phyloP scores from a whole-genome alignment of 2,329 filamentous ascomycete genomes.

The Penicillium aurantiogriseum region DNA sequence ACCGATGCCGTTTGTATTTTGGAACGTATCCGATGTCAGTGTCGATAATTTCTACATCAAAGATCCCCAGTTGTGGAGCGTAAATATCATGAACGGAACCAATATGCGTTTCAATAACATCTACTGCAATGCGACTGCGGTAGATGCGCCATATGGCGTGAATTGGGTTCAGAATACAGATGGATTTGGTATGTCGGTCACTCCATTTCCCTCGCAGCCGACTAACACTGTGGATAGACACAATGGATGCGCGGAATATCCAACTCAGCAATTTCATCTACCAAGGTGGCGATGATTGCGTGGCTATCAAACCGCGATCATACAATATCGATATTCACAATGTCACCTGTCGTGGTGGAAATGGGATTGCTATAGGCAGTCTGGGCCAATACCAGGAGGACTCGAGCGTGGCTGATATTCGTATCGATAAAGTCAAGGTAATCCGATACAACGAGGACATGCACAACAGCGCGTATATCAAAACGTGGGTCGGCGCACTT shows the following conservation, averaged over 20 bases:
- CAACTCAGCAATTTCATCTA: slow-evolving; percentile 52
- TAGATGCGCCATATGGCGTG: slow-evolving; percentile 50
- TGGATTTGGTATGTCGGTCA: slow-evolving; percentile 45
- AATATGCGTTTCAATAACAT: slow-evolving; percentile 55
- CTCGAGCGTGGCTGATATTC: slow-evolving; percentile 51
- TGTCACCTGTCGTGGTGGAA: slow-evolving; percentile 54
- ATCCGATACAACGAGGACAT: slow-evolving; percentile 49
- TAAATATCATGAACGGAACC: slow-evolving; percentile 60
- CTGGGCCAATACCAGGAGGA: slow-evolving; percentile 58
- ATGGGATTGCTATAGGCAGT: slow-evolving; percentile 53
- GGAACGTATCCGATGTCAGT: slow-evolving; percentile 56
- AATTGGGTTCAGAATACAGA: slow-evolving; percentile 61
- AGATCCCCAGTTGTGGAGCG: slow-evolving; percentile 53
- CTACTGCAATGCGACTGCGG: slow-evolving; percentile 51
- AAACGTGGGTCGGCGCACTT: slow-evolving; percentile 55
- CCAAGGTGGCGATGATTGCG: slow-evolving; percentile 61
- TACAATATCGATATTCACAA: slow-evolving; percentile 58
- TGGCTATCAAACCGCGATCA: slow-evolving; percentile 61
- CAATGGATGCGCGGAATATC: slow-evolving; percentile 55
- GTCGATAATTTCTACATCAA: slow-evolving; percentile 55
- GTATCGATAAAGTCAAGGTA: slow-evolving; percentile 48
- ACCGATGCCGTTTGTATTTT: slow-evolving; percentile 59
- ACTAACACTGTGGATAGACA: slow-evolving; percentile 35
- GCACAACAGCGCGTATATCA: slow-evolving; percentile 54
- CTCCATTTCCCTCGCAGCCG: background rate